phyloP scores from a whole-genome alignment of 2,329 filamentous ascomycete species.

The Rasamsonia emersonii region DNA sequence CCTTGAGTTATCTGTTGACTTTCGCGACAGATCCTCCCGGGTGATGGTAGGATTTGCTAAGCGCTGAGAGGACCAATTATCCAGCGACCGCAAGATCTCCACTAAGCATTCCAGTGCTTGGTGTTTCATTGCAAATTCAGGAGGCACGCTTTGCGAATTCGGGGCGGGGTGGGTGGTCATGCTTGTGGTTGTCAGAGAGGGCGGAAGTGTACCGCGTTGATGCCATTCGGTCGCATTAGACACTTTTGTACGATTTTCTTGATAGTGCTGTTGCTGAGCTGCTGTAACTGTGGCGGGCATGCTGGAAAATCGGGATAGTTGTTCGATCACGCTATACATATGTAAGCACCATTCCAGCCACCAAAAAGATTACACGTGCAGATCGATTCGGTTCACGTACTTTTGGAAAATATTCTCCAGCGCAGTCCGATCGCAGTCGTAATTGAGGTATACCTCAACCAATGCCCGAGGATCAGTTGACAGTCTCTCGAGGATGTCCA shows the following conservation, averaged over 20 bases:
- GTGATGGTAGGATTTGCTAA: slow-evolving; percentile 44
- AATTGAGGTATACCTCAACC: slow-evolving; percentile 95
- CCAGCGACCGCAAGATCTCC: slow-evolving; percentile 77
- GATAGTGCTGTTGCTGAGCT: slow-evolving; percentile 74
- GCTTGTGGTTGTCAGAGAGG: slow-evolving; percentile 71
- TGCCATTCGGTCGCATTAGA: slow-evolving; percentile 69
- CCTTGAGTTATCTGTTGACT: slow-evolving; percentile 52
- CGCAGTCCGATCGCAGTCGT: slow-evolving; percentile 86
- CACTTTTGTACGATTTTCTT: slow-evolving; percentile 62
- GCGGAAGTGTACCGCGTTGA: slow-evolving; percentile 72
- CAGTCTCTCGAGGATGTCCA: slow-evolving; percentile 74
- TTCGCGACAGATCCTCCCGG: slow-evolving; percentile 36
- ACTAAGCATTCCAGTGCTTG: slow-evolving; percentile 82
- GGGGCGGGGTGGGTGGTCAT: slow-evolving; percentile 48
- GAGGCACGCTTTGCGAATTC: slow-evolving; percentile 59
- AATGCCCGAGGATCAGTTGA: slow-evolving; percentile 78
- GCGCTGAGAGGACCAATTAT: slow-evolving; percentile 80
- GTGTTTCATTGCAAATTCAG: slow-evolving; percentile 86
- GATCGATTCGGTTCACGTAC: slow-evolving; percentile 14
- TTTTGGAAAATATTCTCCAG: slow-evolving; percentile 95
- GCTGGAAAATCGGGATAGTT: slow-evolving; percentile 79
- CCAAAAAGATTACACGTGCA: background rate
- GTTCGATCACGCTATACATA: slow-evolving; percentile 66
- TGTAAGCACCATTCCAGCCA: slow-evolving; percentile 5
- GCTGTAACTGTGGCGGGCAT: slow-evolving; percentile 66